Conservation (phyloP, 345 rosid genomes). For the Angophora floribunda region DNA sequence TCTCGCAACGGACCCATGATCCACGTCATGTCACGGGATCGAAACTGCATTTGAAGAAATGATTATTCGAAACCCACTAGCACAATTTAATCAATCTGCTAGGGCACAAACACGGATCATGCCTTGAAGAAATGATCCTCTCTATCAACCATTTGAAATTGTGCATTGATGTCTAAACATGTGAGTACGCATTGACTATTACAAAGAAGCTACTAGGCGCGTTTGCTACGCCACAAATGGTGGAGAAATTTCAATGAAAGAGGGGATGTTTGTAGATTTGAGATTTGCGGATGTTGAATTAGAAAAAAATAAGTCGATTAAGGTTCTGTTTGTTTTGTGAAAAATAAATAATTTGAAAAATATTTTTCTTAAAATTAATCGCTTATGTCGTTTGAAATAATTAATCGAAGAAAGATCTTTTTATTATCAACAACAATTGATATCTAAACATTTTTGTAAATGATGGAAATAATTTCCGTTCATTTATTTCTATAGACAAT, state of each 20-base stretch:
- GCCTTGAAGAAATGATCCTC: neutral
- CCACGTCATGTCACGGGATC: neutral
- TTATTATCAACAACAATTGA: accelerated
- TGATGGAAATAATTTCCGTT: neutral
- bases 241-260: neutral
- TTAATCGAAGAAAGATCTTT: no score
- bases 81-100: neutral
- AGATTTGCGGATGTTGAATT: neutral
- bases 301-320: neutral
- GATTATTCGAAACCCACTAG: neutral
- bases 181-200: neutral
- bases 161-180: neutral
- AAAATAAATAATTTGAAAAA: no score
- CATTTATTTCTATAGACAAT: no score
- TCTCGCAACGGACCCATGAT: neutral
- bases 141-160: neutral
- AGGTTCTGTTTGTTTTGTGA: no score
- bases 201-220: neutral
- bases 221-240: neutral
- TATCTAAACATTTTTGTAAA: no score
- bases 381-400: no score
- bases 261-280: neutral
- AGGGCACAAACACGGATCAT: neutral
- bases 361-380: no score
- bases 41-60: neutral